Percentiles rank a stretch among this genome's conserved stretches.
Conservation (phyloP, 1,139 yeast species). For the Saccharomyces pastorianus region DNA sequence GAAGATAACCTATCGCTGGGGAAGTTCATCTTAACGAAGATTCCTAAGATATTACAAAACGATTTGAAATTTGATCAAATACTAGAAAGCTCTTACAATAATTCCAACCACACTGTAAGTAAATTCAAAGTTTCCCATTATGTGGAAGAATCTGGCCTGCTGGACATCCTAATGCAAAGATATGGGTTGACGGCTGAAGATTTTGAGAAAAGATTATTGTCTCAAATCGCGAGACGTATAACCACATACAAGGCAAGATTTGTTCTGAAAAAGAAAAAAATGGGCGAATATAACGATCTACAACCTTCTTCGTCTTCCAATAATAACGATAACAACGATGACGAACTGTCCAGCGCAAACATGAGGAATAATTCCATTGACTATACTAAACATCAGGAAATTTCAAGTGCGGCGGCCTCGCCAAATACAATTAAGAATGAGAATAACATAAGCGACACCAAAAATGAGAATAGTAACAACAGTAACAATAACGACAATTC, state of each 20-base stretch:
- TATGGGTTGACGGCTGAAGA: slow-evolving; percentile 27
- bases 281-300: slow-evolving; percentile 20
- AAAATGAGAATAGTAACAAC: background rate
- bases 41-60: slow-evolving; percentile 28
- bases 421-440: background rate
- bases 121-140: slow-evolving; percentile 30
- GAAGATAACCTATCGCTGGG: slow-evolving; percentile 27
- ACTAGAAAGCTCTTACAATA: slow-evolving; percentile 26
- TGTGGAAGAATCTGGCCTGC: slow-evolving; percentile 30
- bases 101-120: slow-evolving; percentile 27
- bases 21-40: slow-evolving; percentile 29
- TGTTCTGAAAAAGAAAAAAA: slow-evolving; percentile 30
- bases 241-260: slow-evolving; percentile 32
- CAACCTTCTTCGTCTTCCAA: background rate
- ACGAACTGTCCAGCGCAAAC: slow-evolving; percentile 8
- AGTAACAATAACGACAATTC: too few species aligned
- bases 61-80: slow-evolving; percentile 30
- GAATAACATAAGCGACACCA: background rate
- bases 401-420: background rate
- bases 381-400: background rate
- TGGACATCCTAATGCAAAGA: slow-evolving; percentile 26
- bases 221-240: slow-evolving; percentile 30
- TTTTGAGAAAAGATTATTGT: slow-evolving; percentile 25
- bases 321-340: background rate
- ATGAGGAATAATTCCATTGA: slow-evolving; percentile 1